phyloP scores from a whole-genome alignment of 192 early-diverging fungal species.

The Coemansia reversa region DNA sequence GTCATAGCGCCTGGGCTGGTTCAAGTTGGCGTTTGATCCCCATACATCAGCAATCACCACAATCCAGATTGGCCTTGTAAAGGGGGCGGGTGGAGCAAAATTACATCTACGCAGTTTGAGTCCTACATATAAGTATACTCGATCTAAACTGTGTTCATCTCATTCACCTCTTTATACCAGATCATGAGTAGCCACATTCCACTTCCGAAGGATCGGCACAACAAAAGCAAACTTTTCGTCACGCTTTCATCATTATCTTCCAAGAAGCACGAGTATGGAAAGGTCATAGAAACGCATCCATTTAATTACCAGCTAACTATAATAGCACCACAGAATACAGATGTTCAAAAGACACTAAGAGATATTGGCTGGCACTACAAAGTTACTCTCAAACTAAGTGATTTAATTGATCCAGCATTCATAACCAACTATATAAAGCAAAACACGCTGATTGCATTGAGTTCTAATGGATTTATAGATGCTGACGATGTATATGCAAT shows the following conservation, averaged over 20 bases:
- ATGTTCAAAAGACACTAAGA: background rate
- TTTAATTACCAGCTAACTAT: conserved; percentile 45
- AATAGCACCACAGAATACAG: conserved; percentile 4
- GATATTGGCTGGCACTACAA: conserved; percentile 26
- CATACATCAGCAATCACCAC: background rate
- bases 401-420: conserved; percentile 40
- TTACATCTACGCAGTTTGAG: too few species aligned
- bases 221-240: conserved; percentile 50
- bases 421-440: conserved; percentile 25
- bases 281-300: conserved; percentile 37
- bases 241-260: conserved; percentile 36
- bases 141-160: background rate
- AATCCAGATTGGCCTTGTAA: background rate
- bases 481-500: conserved; percentile 49
- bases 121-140: background rate
- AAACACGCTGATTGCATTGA: conserved; percentile 30
- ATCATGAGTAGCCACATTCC: conserved; percentile 50
- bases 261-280: conserved; percentile 28
- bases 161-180: background rate
- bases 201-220: conserved; percentile 45
- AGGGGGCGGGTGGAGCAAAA: background rate
- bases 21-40: background rate
- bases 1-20: background rate
- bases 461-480: conserved; percentile 21
- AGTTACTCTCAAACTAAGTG: conserved; percentile 23